phyloP scores from a whole-genome alignment of 768 basidiomycete genomes.

The Pleurotus platypus region DNA sequence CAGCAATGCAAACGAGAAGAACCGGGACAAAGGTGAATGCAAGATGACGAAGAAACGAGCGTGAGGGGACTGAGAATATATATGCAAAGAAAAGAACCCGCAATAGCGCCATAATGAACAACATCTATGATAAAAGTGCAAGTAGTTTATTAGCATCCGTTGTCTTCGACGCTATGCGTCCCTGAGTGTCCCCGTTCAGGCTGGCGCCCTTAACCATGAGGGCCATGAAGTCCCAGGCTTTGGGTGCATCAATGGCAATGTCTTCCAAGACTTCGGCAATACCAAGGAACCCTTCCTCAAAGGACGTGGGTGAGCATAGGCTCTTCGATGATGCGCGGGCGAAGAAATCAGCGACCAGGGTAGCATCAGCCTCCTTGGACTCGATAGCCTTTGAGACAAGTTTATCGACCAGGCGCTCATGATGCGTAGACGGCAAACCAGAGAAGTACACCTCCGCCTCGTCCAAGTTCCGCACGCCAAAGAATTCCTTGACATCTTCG shows the following conservation, averaged over 20 bases:
- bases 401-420: conserved; percentile 67
- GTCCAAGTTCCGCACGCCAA: conserved; percentile 74
- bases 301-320: conserved; percentile 51
- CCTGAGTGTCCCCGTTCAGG: conserved; percentile 57
- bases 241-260: conserved; percentile 86
- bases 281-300: conserved; percentile 72
- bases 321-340: conserved; percentile 54
- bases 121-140: conserved; percentile 50
- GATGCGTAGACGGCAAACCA: conserved; percentile 62
- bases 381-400: conserved; percentile 74
- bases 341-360: conserved; percentile 77
- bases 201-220: conserved; percentile 69
- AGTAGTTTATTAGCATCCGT: conserved; percentile 58
- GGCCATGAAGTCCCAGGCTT: conserved; percentile 74
- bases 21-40: background rate
- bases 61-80: conserved; percentile 14
- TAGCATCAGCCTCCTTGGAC: conserved; percentile 76
- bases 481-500: conserved; percentile 86
- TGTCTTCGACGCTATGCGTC: conserved; percentile 59
- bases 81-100: conserved; percentile 24
- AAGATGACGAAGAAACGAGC: background rate
- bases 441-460: conserved; percentile 89
- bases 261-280: conserved; percentile 82
- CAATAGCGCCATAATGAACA: conserved; percentile 18
- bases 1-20: conserved; percentile 2